These are phyloP conservation scores for Trichoderma breve DNA, from an alignment of 2,329 filamentous ascomycete species.

Conservation along the genomic window DNA sequence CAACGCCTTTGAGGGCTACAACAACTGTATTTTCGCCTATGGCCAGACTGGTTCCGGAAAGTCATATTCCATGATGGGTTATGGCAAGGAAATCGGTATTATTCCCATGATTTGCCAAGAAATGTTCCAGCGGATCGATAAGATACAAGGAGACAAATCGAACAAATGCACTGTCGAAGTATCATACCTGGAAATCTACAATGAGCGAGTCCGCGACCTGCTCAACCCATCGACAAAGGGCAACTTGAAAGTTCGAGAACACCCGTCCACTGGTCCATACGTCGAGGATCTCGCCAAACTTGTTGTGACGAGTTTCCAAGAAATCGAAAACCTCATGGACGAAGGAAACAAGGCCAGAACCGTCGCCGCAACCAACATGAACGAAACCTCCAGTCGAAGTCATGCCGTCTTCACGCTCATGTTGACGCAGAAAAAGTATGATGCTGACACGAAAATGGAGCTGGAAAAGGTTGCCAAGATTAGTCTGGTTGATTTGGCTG, in stretches of 20 bases:
- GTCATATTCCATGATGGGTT: conserved; percentile 99
- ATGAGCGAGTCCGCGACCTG: conserved; percentile 92
- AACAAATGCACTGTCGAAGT: conserved; percentile 92
- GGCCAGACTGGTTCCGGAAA: conserved; percentile 98
- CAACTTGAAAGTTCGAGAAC: conserved; percentile 94
- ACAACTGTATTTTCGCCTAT: conserved; percentile 99
- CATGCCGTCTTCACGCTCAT: conserved; percentile 98
- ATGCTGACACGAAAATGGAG: conserved; percentile 91
- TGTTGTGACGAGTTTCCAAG: conserved; percentile 86
- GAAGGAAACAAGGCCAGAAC: conserved; percentile 98
- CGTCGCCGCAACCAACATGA: conserved; percentile 99
- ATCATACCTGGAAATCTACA: conserved; percentile 98
- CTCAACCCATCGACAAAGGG: conserved; percentile 94
- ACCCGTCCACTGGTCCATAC: conserved; percentile 95
- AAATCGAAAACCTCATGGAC: conserved; percentile 98
- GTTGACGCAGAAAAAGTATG: conserved; percentile 88
- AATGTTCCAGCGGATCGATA: conserved; percentile 86
- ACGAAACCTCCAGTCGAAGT: conserved; percentile 96
- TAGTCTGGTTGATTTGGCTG: conserved; percentile 93
- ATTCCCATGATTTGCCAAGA: conserved; percentile 96
- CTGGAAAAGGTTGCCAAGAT: conserved; percentile 98
- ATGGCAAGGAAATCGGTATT: conserved; percentile 91
- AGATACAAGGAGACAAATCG: conserved; percentile 68
- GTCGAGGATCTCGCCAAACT: conserved; percentile 97
- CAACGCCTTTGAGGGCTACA: conserved; percentile 98